Base-by-base conservation (phyloP, 345 rosid species). In the Murraya paniculata region DNA sequence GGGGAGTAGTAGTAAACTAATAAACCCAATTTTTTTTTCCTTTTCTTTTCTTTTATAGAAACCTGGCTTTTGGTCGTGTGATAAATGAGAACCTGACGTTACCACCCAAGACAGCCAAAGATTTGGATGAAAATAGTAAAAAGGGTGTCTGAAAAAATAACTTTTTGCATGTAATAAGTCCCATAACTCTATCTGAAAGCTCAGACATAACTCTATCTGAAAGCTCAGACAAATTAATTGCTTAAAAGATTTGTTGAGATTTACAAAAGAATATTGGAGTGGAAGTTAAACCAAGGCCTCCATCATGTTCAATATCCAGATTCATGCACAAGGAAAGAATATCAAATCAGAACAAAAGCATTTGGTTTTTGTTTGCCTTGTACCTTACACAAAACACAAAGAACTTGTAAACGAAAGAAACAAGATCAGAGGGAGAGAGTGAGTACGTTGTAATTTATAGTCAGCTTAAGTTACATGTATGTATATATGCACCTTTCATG, bases 401-500 rank as follows among this genome's bases (percentile, higher is more conserved):
- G 53, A 2, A 5, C 36, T 2, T n/a, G 19, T 24, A 9, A 53
- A 64, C 30, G 6, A 73, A 61, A 50, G 62, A 30, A 35, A 13
- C 45, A n/a, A 11, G n/a, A 53, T 45, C 1, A 13, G 5, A 45
- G 50, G 50, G 50, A 45, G 50, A 45, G 18, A 45, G 50, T 11
- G 50, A 45, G 50, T 3, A 4, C 13, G 50, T 70, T 4, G 27
- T 39, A n/a, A 38, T 5, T n/a, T 13, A 11, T 13, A 11, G 50
- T 45, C 50, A 45, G 50, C 50, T 13, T 2, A 28, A 70, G 36
- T 0, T 36, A 4, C 16, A 5, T 14, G 1, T 16, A 4, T 30
- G 28, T 25, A 2, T 25, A 38, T 5, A 18, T 9, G 6, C 57
- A 88, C 91, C 91, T 85, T 85, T 88, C 55, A 88, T 83, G 84